Evolutionary conservation across 192 early-diverging fungal species (phyloP), one percentile per base, ranked within the genome.

Genomic region (Mortierella alpina): DNA sequence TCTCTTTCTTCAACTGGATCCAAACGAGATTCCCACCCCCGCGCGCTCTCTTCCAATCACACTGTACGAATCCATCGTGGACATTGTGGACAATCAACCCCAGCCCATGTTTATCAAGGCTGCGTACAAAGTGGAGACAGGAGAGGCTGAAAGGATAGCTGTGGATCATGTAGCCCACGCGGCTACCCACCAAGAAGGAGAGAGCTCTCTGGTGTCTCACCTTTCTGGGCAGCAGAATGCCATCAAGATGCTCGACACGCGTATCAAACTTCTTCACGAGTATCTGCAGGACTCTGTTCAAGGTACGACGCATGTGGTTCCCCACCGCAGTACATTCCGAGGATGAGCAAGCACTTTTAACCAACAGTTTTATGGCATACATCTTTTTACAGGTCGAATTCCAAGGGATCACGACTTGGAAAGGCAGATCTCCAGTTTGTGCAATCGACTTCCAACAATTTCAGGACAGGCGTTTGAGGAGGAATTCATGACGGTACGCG

Each of bases 61-160:
- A 8, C 80, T 96, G 7, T 95, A 95, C 71, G 95, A 96, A 83
- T 90, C 93, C 0, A 85, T 92, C 4, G 87, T 93, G 4, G 94
- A 95, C 68, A 84, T 91, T 14, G 85, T 88, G 10, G 81, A 85
- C 41, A 86, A 86, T 23, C 68, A 84, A 18, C 83, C 89, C 7
- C 84, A 89, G 52, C 84, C 90, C 39, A 73, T 91, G 47, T 94
- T 96, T 68, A 84, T 90, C 11, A 82, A 88, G 67, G 68, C 86
- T 15, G 61, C 85, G 39, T 96, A 94, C 81, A 91, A 90, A 69
- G 89, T 96, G 23, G 94, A 94, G 66, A 95, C 95, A 7, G 90
- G 90, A 31, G 95, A 96, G 65, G 94, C 94, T 42, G 95, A 96
- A 72, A 86, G 94, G 48, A 94, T 96, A 72, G 93, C 95, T 10